Base-by-base conservation (phyloP, 805 yeast genomes). In the Wickerhamomyces chaumierensis region DNA sequence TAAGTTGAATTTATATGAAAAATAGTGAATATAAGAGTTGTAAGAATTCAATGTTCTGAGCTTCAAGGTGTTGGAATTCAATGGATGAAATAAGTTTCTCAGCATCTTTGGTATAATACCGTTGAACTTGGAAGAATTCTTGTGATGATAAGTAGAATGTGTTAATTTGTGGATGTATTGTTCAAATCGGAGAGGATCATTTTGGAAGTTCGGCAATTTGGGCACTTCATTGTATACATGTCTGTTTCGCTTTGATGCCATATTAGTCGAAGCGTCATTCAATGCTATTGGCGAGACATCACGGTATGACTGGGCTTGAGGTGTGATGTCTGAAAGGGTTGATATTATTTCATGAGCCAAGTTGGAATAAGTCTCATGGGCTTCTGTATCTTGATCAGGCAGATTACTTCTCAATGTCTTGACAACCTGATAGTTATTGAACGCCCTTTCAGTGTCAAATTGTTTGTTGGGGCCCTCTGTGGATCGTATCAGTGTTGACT, bases 1-100 rank as follows among this genome's bases (percentile, higher is more conserved):
- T 34, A 63, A 52, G 48, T 71, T 72, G 42, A 55, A 53, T 32
- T 55, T 57, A 15, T 46, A 42, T 16, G 61, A 52, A 45, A 59
- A 69, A 47, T 55, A 69, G 37, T 56, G 62, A 1, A 72, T 58
- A 14, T 57, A 47, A 41, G 60, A 58, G 42, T 68, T 68, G 45
- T 52, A 68, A 3, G 57, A 45, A 7, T 54, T 44, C 1, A 59
- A 42, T 11, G 57, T 54, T 28, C 62, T 48, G n/a, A 61, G 44
- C 2, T 46, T 46, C 3, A 51, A 25, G 0, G 68, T 59, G 11
- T 48, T 53, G 7, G 51, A 25, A 39, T 67, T 67, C 11, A 58
- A 48, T 16, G 64, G 64, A 43, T 63, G 64, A 47, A 66, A 53
- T n/a, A 68, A 40, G 33, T 62, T 61, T 33, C 59, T 49, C 12